These are phyloP conservation scores for Achaetomiella virescens DNA, from an alignment of 495 filamentous ascomycete genomes.

Conservation along the genomic window DNA sequence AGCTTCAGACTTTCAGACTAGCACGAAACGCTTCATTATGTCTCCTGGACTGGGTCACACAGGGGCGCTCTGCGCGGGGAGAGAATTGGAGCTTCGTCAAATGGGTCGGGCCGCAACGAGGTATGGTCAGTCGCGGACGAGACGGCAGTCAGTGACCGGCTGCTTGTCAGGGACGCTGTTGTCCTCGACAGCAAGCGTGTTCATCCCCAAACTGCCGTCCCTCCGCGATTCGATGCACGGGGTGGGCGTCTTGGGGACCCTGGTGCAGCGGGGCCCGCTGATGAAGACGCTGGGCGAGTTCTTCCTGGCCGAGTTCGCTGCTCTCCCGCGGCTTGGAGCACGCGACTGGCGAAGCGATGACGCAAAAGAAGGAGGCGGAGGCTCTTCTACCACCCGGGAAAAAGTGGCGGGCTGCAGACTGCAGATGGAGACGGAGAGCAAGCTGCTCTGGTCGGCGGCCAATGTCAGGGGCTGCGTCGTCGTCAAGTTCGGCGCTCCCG, in stretches of 20 bases:
- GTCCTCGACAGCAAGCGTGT: constrained; percentile 55
- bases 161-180: constrained; percentile 77
- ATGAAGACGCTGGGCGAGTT: constrained; percentile 59
- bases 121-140: constrained; percentile 51
- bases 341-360: constrained; percentile 61
- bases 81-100: constrained; percentile 77
- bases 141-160: constrained; percentile 39
- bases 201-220: constrained; percentile 29
- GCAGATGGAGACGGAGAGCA: constrained; percentile 48
- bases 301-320: constrained; percentile 68
- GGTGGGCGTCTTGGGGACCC: constrained; percentile 68
- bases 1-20: constrained; percentile 70
- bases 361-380: constrained; percentile 30
- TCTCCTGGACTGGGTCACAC: constrained; percentile 86
- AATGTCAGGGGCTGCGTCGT: constrained; percentile 76
- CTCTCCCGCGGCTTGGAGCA: constrained; percentile 76
- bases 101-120: constrained; percentile 82
- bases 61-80: constrained; percentile 78
- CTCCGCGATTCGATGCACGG: constrained; percentile 56
- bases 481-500: constrained; percentile 68
- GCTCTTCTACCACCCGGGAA: constrained; percentile 32
- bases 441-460: constrained; percentile 80
- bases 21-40: constrained; percentile 58
- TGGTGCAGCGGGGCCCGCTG: constrained; percentile 72
- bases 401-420: constrained; percentile 41